phyloP scores from a whole-genome alignment of 1,284 basidiomycete species.

The Austroboletus rostrupii region DNA sequence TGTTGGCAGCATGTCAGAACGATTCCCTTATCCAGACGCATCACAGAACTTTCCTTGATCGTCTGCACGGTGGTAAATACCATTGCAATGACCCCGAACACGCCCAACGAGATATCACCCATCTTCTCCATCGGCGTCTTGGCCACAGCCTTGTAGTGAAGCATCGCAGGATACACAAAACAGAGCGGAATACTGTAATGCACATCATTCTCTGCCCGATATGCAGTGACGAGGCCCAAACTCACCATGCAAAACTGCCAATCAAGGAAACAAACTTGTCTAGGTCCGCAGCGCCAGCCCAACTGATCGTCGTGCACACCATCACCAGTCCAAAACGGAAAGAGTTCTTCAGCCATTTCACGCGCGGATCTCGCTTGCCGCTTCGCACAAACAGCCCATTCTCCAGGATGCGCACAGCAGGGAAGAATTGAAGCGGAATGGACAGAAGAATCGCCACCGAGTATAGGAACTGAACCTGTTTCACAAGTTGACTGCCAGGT shows the following conservation, averaged over 20 bases:
- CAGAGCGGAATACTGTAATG: conserved; percentile 80
- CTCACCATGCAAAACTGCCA: conserved; percentile 92
- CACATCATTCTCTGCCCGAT: conserved; percentile 10
- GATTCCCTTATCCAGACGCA: neutral
- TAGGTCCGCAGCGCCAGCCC: conserved; percentile 83
- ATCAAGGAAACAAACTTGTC: conserved; percentile 97
- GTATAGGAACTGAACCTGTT: conserved; percentile 78
- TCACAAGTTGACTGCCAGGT: neutral
- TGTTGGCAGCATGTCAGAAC: conserved; percentile 17
- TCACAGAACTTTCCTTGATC: conserved; percentile 45
- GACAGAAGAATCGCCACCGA: conserved; percentile 93
- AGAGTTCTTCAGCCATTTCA: conserved; percentile 91
- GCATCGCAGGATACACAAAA: conserved; percentile 91
- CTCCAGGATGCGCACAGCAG: conserved; percentile 95
- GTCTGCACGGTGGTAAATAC: conserved; percentile 85
- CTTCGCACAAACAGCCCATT: conserved; percentile 92
- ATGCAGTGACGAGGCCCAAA: conserved; percentile 16
- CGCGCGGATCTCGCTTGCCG: conserved; percentile 66
- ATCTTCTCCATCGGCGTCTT: conserved; percentile 67
- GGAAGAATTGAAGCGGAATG: conserved; percentile 94
- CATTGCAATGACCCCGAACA: conserved; percentile 83
- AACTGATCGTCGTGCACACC: conserved; percentile 74
- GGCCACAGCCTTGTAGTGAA: conserved; percentile 89
- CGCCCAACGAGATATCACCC: conserved; percentile 73
- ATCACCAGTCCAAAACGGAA: conserved; percentile 81